Conservation (phyloP, 2,329 filamentous ascomycete species). For the Colletotrichum sp. region DNA sequence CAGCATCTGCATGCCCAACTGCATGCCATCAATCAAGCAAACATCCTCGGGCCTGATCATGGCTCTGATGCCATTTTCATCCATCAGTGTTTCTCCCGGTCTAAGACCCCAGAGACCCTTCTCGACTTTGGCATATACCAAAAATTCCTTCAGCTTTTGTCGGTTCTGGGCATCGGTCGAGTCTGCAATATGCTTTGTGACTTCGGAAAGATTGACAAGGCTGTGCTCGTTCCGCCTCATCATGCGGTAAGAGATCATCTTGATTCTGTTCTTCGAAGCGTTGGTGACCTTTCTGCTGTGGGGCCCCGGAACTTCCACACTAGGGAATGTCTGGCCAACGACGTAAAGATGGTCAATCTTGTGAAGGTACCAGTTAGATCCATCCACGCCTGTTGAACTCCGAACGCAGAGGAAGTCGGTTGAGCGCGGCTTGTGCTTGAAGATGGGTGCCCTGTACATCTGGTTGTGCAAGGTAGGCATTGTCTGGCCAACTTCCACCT, state of each 20-base stretch:
- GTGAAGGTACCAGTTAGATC: slow-evolving; percentile 80
- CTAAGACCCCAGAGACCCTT: slow-evolving; percentile 84
- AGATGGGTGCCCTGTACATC: slow-evolving; percentile 94
- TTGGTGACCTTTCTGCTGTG: slow-evolving; percentile 96
- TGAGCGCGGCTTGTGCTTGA: slow-evolving; percentile 78
- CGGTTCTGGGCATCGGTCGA: slow-evolving; percentile 95
- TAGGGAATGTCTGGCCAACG: slow-evolving; percentile 92
- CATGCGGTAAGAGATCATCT: slow-evolving; percentile 92
- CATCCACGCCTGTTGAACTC: slow-evolving; percentile 78
- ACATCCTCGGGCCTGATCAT: slow-evolving; percentile 97
- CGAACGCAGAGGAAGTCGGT: slow-evolving; percentile 90
- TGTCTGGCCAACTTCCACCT: slow-evolving; percentile 88
- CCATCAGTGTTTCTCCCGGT: slow-evolving; percentile 75
- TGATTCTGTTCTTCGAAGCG: slow-evolving; percentile 94
- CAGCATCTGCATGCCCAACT: slow-evolving; percentile 89
- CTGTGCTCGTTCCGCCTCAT: slow-evolving; percentile 76
- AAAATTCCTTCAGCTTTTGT: slow-evolving; percentile 96
- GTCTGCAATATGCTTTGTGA: slow-evolving; percentile 90
- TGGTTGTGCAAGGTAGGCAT: slow-evolving; percentile 92
- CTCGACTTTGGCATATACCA: slow-evolving; percentile 85
- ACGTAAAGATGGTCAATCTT: slow-evolving; percentile 91
- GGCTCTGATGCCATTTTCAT: slow-evolving; percentile 78
- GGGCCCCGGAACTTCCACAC: slow-evolving; percentile 88
- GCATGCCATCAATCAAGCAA: slow-evolving; percentile 94
- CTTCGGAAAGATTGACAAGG: slow-evolving; percentile 77